Evolutionary conservation across 805 yeast genomes (phyloP), one percentile per base, ranked within the genome.

Genomic region (Saccharomycopsis sp.): DNA sequence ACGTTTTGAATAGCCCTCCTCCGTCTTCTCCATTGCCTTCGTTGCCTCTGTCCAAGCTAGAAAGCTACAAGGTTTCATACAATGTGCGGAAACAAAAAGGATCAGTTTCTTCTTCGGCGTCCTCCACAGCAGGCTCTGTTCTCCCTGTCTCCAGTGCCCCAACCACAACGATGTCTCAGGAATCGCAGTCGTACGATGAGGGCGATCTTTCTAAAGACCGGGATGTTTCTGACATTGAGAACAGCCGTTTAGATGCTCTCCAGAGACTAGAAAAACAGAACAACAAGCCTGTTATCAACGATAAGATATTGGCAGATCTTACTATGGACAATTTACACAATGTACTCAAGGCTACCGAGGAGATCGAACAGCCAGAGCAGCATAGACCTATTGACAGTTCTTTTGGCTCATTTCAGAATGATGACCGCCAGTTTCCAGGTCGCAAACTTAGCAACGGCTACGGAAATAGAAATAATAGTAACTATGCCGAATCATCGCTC

Each of bases 171-270:
- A 18, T 18, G 21, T 44, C 48, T 44, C 48, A 44, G 21, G 48
- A 44, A 44, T 44, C 48, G 7, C 18, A 44, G 21, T 16, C 21
- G 16, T 44, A 7, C 21, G 18, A 16, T 16, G 18, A n/a, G 16
- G 4, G 48, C 21, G 48, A 18, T 4, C 4, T 18, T 16, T 44
- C 48, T 20, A n/a, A 44, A 18, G 18, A 16, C 16, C 18, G 21
- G 7, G 34, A 47, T 14, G 21, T 34, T 8, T 52, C 55, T 14
- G 40, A 34, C 2, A 48, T 58, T 40, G 61, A 58, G 50, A 46
- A 40, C 29, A 50, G 61, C 48, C 14, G 61, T 14, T 18, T 52
- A 15, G 61, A 58, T 21, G 61, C 61, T 14, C 37, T 58, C 2
- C 55, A 53, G 34, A 51, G 53, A 41, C 46, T 58, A 8, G 61